Conservation (phyloP, 257 asterid genomes). For the Cruciata laevipes region DNA sequence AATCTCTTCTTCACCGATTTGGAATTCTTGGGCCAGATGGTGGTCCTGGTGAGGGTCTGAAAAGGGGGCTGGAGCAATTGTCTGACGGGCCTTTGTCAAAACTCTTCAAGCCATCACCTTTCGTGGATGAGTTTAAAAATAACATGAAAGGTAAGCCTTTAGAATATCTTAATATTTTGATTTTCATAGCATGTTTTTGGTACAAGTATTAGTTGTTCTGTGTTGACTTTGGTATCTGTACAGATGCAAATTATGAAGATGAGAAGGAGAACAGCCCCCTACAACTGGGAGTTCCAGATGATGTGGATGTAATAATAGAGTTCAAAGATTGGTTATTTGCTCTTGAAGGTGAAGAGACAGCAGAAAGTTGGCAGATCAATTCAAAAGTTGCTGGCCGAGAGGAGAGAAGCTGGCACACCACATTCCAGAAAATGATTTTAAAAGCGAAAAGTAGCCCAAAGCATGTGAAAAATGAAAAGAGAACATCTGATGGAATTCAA, state of each 20-base stretch:
- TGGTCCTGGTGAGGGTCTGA: constrained; percentile 94
- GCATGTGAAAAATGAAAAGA: constrained; percentile 26
- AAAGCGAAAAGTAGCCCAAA: constrained; percentile 65
- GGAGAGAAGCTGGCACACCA: constrained; percentile 87
- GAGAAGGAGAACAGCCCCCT: constrained; percentile 37
- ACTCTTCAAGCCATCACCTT: constrained; percentile 70
- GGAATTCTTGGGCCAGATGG: constrained; percentile 97
- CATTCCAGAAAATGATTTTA: constrained; percentile 53
- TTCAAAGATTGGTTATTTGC: constrained; percentile 95
- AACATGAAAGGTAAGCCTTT: constrained; percentile 33
- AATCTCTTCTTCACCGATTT: constrained; percentile 83
- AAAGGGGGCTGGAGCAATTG: constrained; percentile 72
- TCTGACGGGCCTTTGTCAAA: constrained; percentile 81
- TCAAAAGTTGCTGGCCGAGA: constrained; percentile 53
- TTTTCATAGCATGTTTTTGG: neutral
- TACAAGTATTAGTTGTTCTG: neutral
- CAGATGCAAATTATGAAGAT: constrained; percentile 49
- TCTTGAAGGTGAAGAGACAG: constrained; percentile 72
- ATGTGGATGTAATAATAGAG: constrained; percentile 68
- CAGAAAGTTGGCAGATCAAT: constrained; percentile 37
- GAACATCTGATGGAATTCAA: constrained; percentile 30
- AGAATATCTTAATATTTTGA: constrained; percentile 3
- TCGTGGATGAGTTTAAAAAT: constrained; percentile 44
- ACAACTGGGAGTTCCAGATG: constrained; percentile 86
- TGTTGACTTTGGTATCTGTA: constrained; percentile 16